These are phyloP conservation scores for Paramecium biaurelia DNA, from an alignment of 73 alveolate species.

Conservation along the genomic window DNA sequence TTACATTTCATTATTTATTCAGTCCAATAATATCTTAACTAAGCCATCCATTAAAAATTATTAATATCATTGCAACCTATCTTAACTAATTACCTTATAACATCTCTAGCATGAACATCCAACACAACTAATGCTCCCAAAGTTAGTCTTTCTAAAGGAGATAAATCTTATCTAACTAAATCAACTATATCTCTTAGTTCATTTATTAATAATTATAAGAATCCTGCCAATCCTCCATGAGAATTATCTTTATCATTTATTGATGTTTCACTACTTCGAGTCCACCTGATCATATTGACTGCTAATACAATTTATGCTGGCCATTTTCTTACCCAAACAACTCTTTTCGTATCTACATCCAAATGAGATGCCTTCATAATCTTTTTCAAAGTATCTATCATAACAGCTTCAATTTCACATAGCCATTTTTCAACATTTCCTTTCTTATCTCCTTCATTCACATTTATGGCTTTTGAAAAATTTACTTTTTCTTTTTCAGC, in stretches of 20 bases:
- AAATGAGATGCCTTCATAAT: conserved; percentile 76
- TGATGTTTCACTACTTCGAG: conserved; percentile 69
- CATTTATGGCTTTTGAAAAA: conserved; percentile 84
- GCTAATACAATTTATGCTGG: conserved; percentile 96
- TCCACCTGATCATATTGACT: conserved; percentile 93
- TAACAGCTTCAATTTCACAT: conserved; percentile 87
- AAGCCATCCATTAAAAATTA: conserved; percentile 99
- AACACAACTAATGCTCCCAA: conserved; percentile 97
- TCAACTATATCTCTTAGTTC: conserved; percentile 93
- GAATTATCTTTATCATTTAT: conserved; percentile 81
- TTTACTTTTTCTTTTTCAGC: conserved; percentile 94
- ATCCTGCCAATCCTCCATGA: conserved; percentile 81
- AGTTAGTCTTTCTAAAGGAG: conserved; percentile 95
- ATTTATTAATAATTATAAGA: conserved; percentile 71
- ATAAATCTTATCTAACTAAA: conserved; percentile 96
- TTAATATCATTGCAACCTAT: conserved; percentile 64
- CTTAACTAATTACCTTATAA: conserved; percentile 68
- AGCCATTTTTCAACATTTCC: conserved; percentile 98
- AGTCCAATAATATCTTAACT: conserved; percentile 98
- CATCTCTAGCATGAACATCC: conserved; percentile 99
- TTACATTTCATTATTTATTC: conserved; percentile 68
- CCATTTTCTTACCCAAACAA: conserved; percentile 95
- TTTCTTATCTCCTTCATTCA: conserved; percentile 94
- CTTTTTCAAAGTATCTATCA: conserved; percentile 86
- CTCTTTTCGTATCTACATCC: conserved; percentile 85